These are phyloP conservation scores for Erythrophleum fordii DNA, from an alignment of 306 rosid species.

Conservation along the genomic window DNA sequence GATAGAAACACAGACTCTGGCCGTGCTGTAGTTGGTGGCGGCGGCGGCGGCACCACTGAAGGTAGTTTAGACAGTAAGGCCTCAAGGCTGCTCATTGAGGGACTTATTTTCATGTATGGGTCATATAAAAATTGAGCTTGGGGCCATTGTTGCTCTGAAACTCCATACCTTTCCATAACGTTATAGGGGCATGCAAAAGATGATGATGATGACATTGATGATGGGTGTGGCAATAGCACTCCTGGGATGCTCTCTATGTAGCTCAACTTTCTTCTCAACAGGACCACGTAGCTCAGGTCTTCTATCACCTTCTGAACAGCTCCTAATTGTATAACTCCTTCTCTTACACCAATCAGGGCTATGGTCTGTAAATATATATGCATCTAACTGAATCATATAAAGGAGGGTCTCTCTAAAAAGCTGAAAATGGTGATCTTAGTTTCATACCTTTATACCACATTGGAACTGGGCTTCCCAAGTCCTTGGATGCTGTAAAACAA, in stretches of 20 bases:
- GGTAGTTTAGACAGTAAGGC: slow-evolving; percentile 74
- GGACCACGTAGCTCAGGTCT: slow-evolving; percentile 82
- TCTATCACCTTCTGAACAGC: slow-evolving; percentile 78
- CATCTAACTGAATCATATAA: neutral
- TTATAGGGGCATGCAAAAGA: slow-evolving; percentile 54
- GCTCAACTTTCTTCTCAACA: slow-evolving; percentile 73
- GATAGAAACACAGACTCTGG: slow-evolving; percentile 27
- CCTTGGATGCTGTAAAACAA: slow-evolving; percentile 81
- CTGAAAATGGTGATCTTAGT: neutral
- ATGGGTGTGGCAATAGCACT: slow-evolving; percentile 87
- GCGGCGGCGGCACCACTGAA: slow-evolving; percentile 54
- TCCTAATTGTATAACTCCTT: slow-evolving; percentile 97
- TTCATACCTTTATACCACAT: slow-evolving; percentile 92
- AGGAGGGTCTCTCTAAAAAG: neutral
- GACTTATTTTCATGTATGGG: slow-evolving; percentile 52
- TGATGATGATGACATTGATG: slow-evolving; percentile 5
- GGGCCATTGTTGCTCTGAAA: slow-evolving; percentile 63
- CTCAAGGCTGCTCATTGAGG: slow-evolving; percentile 79
- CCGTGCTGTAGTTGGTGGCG: slow-evolving; percentile 34
- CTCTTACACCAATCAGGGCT: slow-evolving; percentile 92
- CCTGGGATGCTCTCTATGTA: slow-evolving; percentile 98
- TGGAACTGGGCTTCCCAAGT: slow-evolving; percentile 99
- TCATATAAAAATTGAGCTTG: slow-evolving; percentile 45
- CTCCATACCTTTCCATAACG: slow-evolving; percentile 20
- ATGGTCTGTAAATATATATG: slow-evolving; percentile 62